Base-by-base conservation (phyloP, 352 stramenopile species). In the Globisporangium nodosum region DNA sequence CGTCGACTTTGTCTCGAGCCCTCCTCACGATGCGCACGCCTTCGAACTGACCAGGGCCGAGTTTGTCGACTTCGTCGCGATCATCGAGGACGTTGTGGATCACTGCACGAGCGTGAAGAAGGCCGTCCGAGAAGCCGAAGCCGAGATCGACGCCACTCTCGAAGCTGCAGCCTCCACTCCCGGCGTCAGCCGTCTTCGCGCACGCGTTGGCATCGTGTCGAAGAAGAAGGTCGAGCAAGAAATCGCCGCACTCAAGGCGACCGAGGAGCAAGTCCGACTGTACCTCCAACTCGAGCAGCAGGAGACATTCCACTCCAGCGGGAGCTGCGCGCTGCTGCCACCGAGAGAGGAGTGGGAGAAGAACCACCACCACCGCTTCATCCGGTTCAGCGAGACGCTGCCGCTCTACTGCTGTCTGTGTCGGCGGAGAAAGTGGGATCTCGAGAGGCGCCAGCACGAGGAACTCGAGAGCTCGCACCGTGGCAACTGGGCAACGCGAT, bases 321-420 rank as follows among this genome's bases (percentile, higher is more conserved):
- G 15, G 3, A 13, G 7, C 12, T 11, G 5, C n/a, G 33, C 43
- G 49, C 69, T 49, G 1, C 50, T 81, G n/a, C 52, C 61, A 9
- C 30, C 58, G 0, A 86, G 76, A 52, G 74, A 88, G 50, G 64
- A 82, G 39, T 90, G 81, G 81, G 74, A 87, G 58, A 85, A 78
- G 47, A 72, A 86, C 11, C 78, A 90, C 35, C 81, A 88, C 2
- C 81, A 90, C 56, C 76, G 78, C 24, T 75, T 75, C 15, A 86
- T 90, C 51, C 71, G 67, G 3, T 64, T 78, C 33, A 24, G 57
- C 0, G 24, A 59, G 3, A 43, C 24, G 51, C 16, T 75, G 3
- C 70, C 71, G 0, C 12, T 79, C 3, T 88, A 77, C 58, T 90
- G 81, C 57, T 88, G 81, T 48, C 48, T 90, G 21, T 90, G 78